phyloP scores from a whole-genome alignment of 192 early-diverging fungal species.

The Backusella tuberculispora region DNA sequence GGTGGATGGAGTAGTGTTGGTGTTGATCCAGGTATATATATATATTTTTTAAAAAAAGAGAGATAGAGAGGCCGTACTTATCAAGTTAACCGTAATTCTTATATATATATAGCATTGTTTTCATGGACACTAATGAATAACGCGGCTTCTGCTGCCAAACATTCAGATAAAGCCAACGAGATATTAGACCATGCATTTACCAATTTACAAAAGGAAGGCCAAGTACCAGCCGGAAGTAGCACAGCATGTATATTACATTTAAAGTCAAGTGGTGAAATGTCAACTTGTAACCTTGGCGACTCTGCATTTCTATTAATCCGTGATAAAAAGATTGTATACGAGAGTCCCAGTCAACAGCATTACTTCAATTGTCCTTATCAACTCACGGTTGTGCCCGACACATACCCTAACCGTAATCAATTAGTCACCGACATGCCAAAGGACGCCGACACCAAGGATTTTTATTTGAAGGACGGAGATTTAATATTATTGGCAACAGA shows the following conservation, averaged over 20 bases:
- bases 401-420: constrained; percentile 52
- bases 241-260: constrained; percentile 62
- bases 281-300: constrained; percentile 59
- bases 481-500: constrained; percentile 62
- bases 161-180: constrained; percentile 51
- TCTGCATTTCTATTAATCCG: constrained; percentile 61
- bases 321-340: constrained; percentile 55
- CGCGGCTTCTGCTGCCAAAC: constrained; percentile 53
- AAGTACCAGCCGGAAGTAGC: constrained; percentile 58
- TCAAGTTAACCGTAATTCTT: constrained; percentile 8
- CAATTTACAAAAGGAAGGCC: constrained; percentile 50
- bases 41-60: too few relatives aligned
- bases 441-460: constrained; percentile 53
- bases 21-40: constrained; percentile 29
- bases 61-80: neutral
- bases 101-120: constrained; percentile 50
- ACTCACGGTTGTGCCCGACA: constrained; percentile 57
- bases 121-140: constrained; percentile 68
- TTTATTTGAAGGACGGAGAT: constrained; percentile 61
- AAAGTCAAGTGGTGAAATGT: constrained; percentile 55
- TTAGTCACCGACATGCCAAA: constrained; percentile 60
- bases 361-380: constrained; percentile 70
- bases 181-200: constrained; percentile 57
- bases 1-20: constrained; percentile 63
- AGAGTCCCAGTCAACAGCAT: constrained; percentile 63